Base-by-base conservation (phyloP, 495 filamentous ascomycete genomes). In the Venustampulla echinocandica region DNA sequence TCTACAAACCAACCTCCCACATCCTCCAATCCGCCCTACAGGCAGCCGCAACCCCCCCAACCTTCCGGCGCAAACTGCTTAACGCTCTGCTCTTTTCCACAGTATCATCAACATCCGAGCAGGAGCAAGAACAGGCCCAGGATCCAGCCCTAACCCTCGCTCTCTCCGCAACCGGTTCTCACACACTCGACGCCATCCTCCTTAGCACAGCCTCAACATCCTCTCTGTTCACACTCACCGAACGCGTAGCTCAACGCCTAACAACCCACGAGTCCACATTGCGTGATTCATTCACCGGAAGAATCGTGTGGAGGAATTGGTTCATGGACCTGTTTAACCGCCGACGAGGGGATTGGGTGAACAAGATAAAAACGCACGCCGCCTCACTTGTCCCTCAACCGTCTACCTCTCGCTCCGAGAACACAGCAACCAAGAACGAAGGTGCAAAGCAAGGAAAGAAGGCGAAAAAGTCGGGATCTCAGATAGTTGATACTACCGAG, bases 301-400 rank as follows among this genome's bases (percentile, higher is more conserved):
- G 89, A 4, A 83, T 81, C 2, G 86, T 94, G 10, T 96, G 88
- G 90, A 70, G 82, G 44, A 86, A 92, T 50, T 98, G 92, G 93
- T 77, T 73, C 43, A 88, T 95, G 67, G 92, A 97, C 64, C 58
- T 90, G 18, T 97, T 82, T 65, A 85, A 51, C n/a, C 51, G 55
- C 2, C 21, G 36, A 11, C 39, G 52, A 5, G 55, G 48, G 10
- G 52, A 58, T 1, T 61, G 58, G 58, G 52, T 61, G 3, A 51
- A 49, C 14, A 55, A 49, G 25, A 39, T 61, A 4, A 58, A 60
- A 21, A 35, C 42, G 0, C 21, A 15, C 27, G 24, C 23, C 15
- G 22, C 36, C 7, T 23, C 32, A 10, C 14, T 32, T 5, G 19
- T 11, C 2, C 14, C 37, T 27, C 18, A 32, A 4, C 11, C 27